A percentile compares a stretch with the other conserved stretches of the same genome.
These are phyloP conservation scores for Vitis vinifera DNA, from an alignment of 164 flowering plant species.

Conservation along the genomic window DNA sequence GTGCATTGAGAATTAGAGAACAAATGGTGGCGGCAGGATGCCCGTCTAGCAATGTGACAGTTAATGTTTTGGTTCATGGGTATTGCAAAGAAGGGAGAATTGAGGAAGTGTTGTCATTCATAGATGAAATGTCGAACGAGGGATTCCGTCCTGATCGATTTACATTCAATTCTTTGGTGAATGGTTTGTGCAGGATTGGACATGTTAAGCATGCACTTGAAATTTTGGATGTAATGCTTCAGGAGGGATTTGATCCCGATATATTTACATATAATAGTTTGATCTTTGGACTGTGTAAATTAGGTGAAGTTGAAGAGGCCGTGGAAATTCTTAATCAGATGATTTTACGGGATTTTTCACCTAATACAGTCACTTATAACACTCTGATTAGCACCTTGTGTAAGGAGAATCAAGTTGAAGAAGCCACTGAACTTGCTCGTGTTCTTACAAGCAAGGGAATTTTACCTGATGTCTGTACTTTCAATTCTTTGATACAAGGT, in stretches of 20 bases:
- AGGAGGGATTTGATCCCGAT: conserved; percentile 84
- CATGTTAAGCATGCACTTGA: conserved; percentile 75
- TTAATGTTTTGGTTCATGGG: conserved; percentile 77
- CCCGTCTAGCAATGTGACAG: conserved; percentile 37
- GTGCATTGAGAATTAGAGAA: conserved; percentile 65
- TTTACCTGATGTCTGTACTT: conserved; percentile 77
- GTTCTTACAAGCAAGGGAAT: conserved; percentile 61
- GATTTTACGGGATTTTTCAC: conserved; percentile 62
- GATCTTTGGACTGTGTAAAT: conserved; percentile 76
- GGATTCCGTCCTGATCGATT: conserved; percentile 76
- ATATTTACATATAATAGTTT: conserved; percentile 66
- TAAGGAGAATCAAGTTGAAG: conserved; percentile 63
- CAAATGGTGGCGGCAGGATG: conserved; percentile 66
- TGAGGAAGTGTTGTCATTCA: conserved; percentile 64
- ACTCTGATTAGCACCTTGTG: conserved; percentile 75
- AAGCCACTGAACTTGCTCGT: conserved; percentile 71
- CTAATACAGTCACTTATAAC: conserved; percentile 77
- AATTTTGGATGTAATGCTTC: conserved; percentile 79
- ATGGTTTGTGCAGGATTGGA: conserved; percentile 72
- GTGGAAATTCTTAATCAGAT: conserved; percentile 66
- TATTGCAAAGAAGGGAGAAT: conserved; percentile 71
- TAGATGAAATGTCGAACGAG: conserved; percentile 48
- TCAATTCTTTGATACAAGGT: conserved; percentile 79
- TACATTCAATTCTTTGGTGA: conserved; percentile 74
- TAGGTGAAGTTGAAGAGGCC: conserved; percentile 62